Conservation (phyloP, 148 eudicot species). For the Silene uniflora region DNA sequence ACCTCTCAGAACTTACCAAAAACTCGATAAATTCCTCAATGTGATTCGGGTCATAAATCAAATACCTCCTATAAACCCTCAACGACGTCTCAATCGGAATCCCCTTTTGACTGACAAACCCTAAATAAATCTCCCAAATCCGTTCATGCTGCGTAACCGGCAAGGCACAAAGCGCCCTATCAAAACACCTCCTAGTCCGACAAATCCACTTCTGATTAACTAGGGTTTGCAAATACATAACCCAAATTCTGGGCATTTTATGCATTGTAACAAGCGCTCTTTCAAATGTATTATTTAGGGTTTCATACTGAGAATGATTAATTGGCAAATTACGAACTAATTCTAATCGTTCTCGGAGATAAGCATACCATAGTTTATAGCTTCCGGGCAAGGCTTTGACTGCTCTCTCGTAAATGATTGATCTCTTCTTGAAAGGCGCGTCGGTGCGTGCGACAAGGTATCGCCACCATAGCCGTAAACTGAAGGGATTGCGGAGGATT, state of each 20-base stretch:
- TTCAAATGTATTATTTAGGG: conserved; percentile 84
- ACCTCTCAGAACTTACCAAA: conserved; percentile 55
- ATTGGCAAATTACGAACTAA: conserved; percentile 62
- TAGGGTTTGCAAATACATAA: conserved; percentile 63
- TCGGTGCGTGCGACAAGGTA: conserved; percentile 56
- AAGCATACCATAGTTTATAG: conserved; percentile 90
- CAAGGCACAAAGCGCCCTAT: conserved; percentile 76
- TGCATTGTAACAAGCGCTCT: conserved; percentile 89
- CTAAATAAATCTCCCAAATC: conserved; percentile 72
- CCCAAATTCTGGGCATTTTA: conserved; percentile 95
- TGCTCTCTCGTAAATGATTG: conserved; percentile 78
- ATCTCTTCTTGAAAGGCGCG: conserved; percentile 60
- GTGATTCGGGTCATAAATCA: conserved; percentile 84
- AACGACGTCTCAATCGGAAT: conserved; percentile 87
- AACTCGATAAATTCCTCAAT: conserved; percentile 91
- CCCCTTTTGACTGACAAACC: conserved; percentile 76
- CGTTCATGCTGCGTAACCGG: conserved; percentile 95
- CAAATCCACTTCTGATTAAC: conserved; percentile 60
- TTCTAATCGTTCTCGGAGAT: conserved; percentile 76
- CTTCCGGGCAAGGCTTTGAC: conserved; percentile 82
- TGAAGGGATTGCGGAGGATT: conserved; percentile 74
- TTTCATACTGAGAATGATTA: conserved; percentile 50
- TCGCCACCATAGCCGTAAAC: conserved; percentile 89
- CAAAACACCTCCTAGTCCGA: conserved; percentile 59
- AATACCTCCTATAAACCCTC: conserved; percentile 86